Percentiles rank a stretch among this genome's conserved stretches.
These are phyloP conservation scores for Rhizoclosmatium sp. DNA, from an alignment of 192 early-diverging fungal genomes.

Conservation along the genomic window DNA sequence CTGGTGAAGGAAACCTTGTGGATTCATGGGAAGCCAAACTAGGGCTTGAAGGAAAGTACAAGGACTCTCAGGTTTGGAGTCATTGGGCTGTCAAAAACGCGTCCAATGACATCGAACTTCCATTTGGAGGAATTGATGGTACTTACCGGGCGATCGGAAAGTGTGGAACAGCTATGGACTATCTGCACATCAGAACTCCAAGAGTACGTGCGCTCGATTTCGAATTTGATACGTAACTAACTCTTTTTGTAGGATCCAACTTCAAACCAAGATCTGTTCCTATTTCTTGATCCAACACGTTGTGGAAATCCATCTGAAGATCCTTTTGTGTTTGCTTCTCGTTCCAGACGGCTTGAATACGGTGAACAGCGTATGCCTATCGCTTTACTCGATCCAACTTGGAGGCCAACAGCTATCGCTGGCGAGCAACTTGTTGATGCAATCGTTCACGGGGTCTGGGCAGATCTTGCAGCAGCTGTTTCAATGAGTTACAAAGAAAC, in stretches of 20 bases:
- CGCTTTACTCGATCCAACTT: constrained; percentile 42
- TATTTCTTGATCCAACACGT: constrained; percentile 52
- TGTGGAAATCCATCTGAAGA: constrained; percentile 40
- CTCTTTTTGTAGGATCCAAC: neutral
- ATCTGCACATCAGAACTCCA: constrained; percentile 40
- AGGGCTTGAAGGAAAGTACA: constrained; percentile 43
- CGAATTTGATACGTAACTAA: neutral
- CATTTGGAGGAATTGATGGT: constrained; percentile 42
- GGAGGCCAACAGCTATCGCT: constrained; percentile 40
- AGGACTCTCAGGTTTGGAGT: constrained; percentile 48
- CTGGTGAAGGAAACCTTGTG: constrained; percentile 44
- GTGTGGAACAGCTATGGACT: constrained; percentile 56
- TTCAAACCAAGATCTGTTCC: constrained; percentile 33
- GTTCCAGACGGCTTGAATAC: constrained; percentile 37
- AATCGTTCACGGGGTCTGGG: constrained; percentile 19
- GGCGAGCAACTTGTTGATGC: constrained; percentile 41
- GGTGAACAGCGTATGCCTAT: constrained; percentile 39
- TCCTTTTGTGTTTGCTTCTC: constrained; percentile 51
- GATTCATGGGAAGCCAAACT: constrained; percentile 53
- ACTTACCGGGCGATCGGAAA: constrained; percentile 43
- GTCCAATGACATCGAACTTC: constrained; percentile 28
- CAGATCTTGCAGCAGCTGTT: neutral
- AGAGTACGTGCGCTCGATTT: neutral
- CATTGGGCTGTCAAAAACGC: constrained; percentile 29
- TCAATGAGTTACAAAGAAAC: neutral